Conservation (phyloP, 2,329 filamentous ascomycete genomes). For the Aspergillus texensis region DNA sequence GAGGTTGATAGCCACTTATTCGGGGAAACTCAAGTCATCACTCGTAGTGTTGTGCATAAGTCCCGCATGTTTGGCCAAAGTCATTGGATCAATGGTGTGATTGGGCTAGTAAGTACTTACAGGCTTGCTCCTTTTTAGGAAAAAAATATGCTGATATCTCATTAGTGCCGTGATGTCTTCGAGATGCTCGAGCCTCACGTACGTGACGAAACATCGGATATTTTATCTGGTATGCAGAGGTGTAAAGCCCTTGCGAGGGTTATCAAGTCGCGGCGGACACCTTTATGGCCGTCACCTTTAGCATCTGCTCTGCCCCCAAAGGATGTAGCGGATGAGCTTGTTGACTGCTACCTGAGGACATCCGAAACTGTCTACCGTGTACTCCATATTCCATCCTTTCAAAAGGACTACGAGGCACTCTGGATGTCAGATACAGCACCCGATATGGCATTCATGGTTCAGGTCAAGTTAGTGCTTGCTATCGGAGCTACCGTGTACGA, state of each 20-base stretch:
- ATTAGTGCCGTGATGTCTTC: slow-evolving; percentile 38
- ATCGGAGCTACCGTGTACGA: slow-evolving; percentile 58
- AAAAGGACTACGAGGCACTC: slow-evolving; percentile 55
- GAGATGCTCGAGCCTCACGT: slow-evolving; percentile 47
- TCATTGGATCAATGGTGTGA: slow-evolving; percentile 57
- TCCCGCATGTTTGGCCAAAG: slow-evolving; percentile 59
- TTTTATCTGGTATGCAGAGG: slow-evolving; percentile 44
- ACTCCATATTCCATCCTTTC: slow-evolving; percentile 60
- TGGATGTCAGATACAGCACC: slow-evolving; percentile 43
- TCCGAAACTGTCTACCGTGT: slow-evolving; percentile 60
- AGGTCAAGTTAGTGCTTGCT: slow-evolving; percentile 61
- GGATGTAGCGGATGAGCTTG: slow-evolving; percentile 51
- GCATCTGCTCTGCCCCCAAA: slow-evolving; percentile 49
- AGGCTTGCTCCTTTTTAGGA: no score
- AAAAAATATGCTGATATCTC: background rate
- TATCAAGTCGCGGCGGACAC: slow-evolving; percentile 55
- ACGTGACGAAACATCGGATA: slow-evolving; percentile 42
- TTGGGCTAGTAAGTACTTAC: slow-evolving; percentile 43
- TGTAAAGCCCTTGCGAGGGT: slow-evolving; percentile 57
- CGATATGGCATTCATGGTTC: slow-evolving; percentile 54
- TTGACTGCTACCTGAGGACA: slow-evolving; percentile 58
- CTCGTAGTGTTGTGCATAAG: slow-evolving; percentile 55
- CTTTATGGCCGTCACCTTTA: slow-evolving; percentile 51
- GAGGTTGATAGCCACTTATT: slow-evolving; percentile 42
- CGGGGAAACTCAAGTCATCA: slow-evolving; percentile 36